Base-by-base conservation (phyloP, 1,284 basidiomycete genomes). In the Pseudozyma flocculosa region DNA sequence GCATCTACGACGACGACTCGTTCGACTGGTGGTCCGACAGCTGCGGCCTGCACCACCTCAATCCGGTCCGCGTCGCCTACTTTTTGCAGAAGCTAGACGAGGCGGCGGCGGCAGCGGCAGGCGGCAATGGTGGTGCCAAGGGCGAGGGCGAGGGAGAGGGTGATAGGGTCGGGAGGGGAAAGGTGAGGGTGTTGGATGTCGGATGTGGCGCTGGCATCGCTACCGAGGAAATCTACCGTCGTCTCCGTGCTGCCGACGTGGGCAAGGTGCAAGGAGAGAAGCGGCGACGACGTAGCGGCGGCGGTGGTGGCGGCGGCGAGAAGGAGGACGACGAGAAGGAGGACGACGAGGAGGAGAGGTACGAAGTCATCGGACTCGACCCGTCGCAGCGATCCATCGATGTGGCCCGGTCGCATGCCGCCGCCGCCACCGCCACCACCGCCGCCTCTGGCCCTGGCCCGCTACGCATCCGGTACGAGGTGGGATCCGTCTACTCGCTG, bases 171-270 rank as follows among this genome's bases (percentile, higher is more conserved):
- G 26, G 26, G 26, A 29, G 26, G 26, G 26, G 26, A 11, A 29
- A 11, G 11, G 50, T 48, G 4, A 57, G 41, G 40, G 44, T 64
- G 23, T 22, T 68, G 17, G 65, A 68, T 34, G 41, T 68, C 14
- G 61, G 65, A 0, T 68, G 61, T 44, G 66, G 62, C 15, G 49
- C 51, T 1, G 66, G 66, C 8, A 45, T 65, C 18, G 66, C 62
- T 4, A 59, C 60, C 5, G 66, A 68, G 43, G 66, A 53, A 1
- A 57, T 61, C 19, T 50, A 57, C 17, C 21, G 41, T n/a, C 26
- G 26, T 29, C 26, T 29, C 11, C 11, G 11, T 11, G 14, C 26
- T 7, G 26, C 26, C 5, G 26, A 29, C 26, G 26, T 11, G n/a
- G n/a, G n/a, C n/a, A n/a, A n/a, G n/a, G n/a, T n/a, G 26, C 26